Evolutionary conservation across 495 filamentous ascomycete species (phyloP), one percentile per base, ranked within the genome.

Genomic region (Parathielavia appendiculata): DNA sequence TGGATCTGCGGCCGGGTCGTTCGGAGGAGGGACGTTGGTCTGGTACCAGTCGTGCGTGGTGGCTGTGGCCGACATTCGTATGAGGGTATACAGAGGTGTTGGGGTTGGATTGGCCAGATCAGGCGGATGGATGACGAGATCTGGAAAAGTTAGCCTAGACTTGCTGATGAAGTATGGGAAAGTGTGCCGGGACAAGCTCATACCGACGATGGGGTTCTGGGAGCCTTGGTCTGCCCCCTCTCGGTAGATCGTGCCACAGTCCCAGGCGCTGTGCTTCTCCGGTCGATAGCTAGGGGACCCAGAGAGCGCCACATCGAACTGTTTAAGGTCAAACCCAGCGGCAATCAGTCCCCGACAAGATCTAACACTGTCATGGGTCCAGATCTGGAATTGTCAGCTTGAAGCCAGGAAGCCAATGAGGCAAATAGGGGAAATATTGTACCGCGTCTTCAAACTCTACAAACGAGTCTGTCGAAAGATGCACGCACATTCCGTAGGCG

Each of bases 361-460:
- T 17, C 60, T 71, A 3, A 54, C 54, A 5, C 58, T 34, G 1
- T 54, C 66, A 16, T 64, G 52, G 1, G 56, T 59, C 76, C 72
- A 78, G 30, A 76, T 62, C 76, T 78, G 9, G 8, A 7, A 5
- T 9, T 13, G 30, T 76, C 16, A 76, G 57, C 36, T 19, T 14
- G 0, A 9, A 22, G 0, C 13, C 6, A 1, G 14, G n/a, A 16
- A 16, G 6, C 26, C 17, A 45, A n/a, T n/a, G n/a, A n/a, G n/a
- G n/a, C n/a, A n/a, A n/a, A n/a, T n/a, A n/a, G n/a, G n/a, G n/a
- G n/a, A n/a, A n/a, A n/a, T n/a, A n/a, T n/a, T n/a, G 54, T 63
- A 76, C 77, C 9, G 61, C 63, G 41, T 77, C 66, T 56, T 80
- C 77, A 66, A 76, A 80, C 58, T 72, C 71, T 4, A 80, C 67